Base-by-base conservation (phyloP, 2,329 filamentous ascomycete genomes). In the Gliomastix tumulicola region DNA sequence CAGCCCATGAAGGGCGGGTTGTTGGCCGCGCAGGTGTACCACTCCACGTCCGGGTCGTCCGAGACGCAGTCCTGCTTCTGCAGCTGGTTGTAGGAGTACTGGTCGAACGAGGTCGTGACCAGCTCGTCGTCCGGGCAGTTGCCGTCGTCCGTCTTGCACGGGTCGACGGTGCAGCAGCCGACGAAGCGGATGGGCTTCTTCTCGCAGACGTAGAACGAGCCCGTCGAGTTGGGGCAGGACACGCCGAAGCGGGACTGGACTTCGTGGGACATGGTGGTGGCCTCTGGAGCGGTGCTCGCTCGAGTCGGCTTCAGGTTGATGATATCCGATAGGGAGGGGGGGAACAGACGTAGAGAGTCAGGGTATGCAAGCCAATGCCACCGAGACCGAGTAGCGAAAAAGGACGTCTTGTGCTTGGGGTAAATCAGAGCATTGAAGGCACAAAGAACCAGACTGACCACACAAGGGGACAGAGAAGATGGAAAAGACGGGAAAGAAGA, bases 151-250 rank as follows among this genome's bases (percentile, higher is more conserved):
- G 38, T 40, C 17, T 45, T 40, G 45, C 56, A 62, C 3, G 63
- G 61, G 35, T 66, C 44, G 22, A 47, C 46, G 23, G 49, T 47
- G 46, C 64, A 68, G 43, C 64, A 68, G 11, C 64, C 65, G 28
- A 68, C 37, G 44, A 66, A 68, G 21, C 55, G 54, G 4, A 44
- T 43, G 4, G 40, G 42, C 21, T 51, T 52, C 3, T 49, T 45
- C 5, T 41, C 30, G 43, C 63, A 65, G 38, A 63, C 47, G 49
- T 65, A 65, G 23, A 65, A 64, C 6, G 38, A 23, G 18, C 57
- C 55, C n/a, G n/a, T n/a, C 4, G 49, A 50, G 2, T 35, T 38
- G 1, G 54, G 54, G 30, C 63, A 66, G 6, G 39, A 40, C 0
- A 61, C 41, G 12, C 50, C 58, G 2, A 60, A 28, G 3, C 36